Evolutionary conservation across 495 filamentous ascomycete genomes (phyloP), one percentile per base, ranked within the genome.

Genomic region (Pseudevernia furfuracea): DNA sequence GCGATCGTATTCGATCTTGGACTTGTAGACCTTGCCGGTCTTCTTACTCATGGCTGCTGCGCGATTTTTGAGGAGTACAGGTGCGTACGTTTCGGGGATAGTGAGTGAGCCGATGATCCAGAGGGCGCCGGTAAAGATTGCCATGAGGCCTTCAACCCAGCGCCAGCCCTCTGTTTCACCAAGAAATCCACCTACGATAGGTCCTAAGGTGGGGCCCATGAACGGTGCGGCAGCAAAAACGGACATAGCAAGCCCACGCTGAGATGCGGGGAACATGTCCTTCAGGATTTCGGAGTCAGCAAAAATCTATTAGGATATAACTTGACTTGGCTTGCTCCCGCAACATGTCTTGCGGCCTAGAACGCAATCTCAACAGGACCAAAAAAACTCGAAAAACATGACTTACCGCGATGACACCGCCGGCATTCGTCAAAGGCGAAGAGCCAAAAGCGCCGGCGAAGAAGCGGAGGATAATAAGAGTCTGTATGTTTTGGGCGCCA

Each of bases 401-500:
- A n/a, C n/a, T n/a, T n/a, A n/a, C n/a, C 38, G 87, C 85, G 67
- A 91, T 88, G 41, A 90, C 84, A 70, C 87, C 87, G 64, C 87
- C 87, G 23, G 85, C 79, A 71, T 90, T 91, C 34, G 87, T 89
- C 61, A 91, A 69, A 37, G 87, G 83, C 1, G 87, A 88, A 3
- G 85, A 85, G 37, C 90, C 90, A 72, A 91, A 89, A n/a, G 87
- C 79, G 59, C 90, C 87, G 34, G 86, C 87, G 60, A 92, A 86
- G 79, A 92, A 91, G 30, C 90, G 87, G 36, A 91, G 80, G 66
- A 92, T 82, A 59, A 92, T 76, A 2, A 94, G 76, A 3, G 85
- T 83, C 67, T 81, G 73, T 56, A 85, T 81, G 67, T 89, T 90
- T 64, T 84, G 76, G 1, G 86, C 72, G 19, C 83, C 81, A 4